Evolutionary conservation across 2,329 filamentous ascomycete genomes (phyloP).

Genomic region (Colletotrichum acutatum): DNA sequence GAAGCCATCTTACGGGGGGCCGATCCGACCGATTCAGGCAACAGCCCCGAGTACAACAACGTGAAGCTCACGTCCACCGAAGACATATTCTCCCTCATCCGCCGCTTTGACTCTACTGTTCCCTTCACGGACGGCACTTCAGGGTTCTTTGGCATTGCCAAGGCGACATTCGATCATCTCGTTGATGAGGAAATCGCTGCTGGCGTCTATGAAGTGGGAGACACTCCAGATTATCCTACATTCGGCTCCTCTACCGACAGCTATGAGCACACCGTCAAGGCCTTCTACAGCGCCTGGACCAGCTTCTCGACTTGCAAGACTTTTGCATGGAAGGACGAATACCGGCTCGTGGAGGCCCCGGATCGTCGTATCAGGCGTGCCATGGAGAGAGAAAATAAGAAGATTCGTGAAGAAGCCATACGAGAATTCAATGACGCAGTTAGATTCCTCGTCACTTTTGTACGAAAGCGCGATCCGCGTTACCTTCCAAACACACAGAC

Average conservation of each 20-base stretch:
- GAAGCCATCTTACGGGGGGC: slow-evolving; percentile 82
- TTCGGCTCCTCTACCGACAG: slow-evolving; percentile 83
- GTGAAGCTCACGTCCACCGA: slow-evolving; percentile 82
- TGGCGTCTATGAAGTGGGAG: slow-evolving; percentile 73
- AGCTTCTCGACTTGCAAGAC: slow-evolving; percentile 86
- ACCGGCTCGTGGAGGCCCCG: slow-evolving; percentile 85
- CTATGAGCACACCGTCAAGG: slow-evolving; percentile 80
- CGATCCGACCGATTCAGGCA: slow-evolving; percentile 57
- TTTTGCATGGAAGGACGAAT: slow-evolving; percentile 90
- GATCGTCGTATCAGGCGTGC: slow-evolving; percentile 83
- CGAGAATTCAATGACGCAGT: slow-evolving; percentile 95
- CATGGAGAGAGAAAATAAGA: slow-evolving; percentile 97
- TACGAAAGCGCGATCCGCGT: slow-evolving; percentile 89
- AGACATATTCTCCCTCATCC: slow-evolving; percentile 81
- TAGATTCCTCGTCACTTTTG: slow-evolving; percentile 85
- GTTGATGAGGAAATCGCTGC: slow-evolving; percentile 83
- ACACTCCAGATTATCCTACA: slow-evolving; percentile 76
- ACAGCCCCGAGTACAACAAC: slow-evolving; percentile 72
- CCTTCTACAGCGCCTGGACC: slow-evolving; percentile 85
- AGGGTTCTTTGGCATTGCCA: slow-evolving; percentile 87
- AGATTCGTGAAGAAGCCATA: slow-evolving; percentile 81
- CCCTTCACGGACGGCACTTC: slow-evolving; percentile 82
- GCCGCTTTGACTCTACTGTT: slow-evolving; percentile 81
- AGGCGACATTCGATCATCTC: slow-evolving; percentile 82
- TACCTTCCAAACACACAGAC: slow-evolving; percentile 82